Base-by-base conservation (phyloP, 176 grass and related monocot genomes). In the Lolium perenne region DNA sequence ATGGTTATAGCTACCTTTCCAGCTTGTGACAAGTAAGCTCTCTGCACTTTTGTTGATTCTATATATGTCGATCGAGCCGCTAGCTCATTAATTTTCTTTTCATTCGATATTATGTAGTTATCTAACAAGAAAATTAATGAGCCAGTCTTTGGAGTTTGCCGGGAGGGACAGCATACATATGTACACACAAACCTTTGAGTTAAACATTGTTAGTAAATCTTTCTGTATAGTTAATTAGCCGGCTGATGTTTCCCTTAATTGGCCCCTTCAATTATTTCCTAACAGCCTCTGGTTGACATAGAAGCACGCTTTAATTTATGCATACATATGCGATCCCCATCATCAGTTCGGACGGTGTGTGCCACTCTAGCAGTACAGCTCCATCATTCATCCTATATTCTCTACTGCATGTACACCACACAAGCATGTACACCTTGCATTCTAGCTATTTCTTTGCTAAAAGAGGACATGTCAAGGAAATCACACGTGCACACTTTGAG, bases 1-100 rank as follows among this genome's bases (percentile, higher is more conserved):
- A 75, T 53, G 72, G 72, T n/a, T n/a, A 75, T 75, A 26, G 48
- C 46, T 49, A 50, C 6, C 71, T 53, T 75, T 47, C 12, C 51
- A 75, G 47, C 47, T 75, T 53, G 72, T 75, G 72, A 75, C 72
- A 75, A 75, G 72, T 75, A 29, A 75, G 72, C 72, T 15, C 46
- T 50, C 12, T 74, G 46, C 71, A 74, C 21, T 74, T 48, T 26
- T 74, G 71, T 74, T 26, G 25, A 45, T 66, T 66, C 26, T 16
- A 50, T 74, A 15, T 18, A 50, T 26, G 71, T 23, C 61, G 13
- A 29, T 35, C 25, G 13, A 66, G 61, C 61, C 12, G 11, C 61
- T 29, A 12, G 23, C 63, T 66, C 13, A 66, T 15, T 17, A 16
- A 2, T 74, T 74, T 74, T 17, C 8, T 74, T 49, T 16, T 74